A percentile compares a stretch with the other conserved stretches of the same genome.
Conservation (phyloP, 805 yeast genomes). For the Pichia insulana region DNA sequence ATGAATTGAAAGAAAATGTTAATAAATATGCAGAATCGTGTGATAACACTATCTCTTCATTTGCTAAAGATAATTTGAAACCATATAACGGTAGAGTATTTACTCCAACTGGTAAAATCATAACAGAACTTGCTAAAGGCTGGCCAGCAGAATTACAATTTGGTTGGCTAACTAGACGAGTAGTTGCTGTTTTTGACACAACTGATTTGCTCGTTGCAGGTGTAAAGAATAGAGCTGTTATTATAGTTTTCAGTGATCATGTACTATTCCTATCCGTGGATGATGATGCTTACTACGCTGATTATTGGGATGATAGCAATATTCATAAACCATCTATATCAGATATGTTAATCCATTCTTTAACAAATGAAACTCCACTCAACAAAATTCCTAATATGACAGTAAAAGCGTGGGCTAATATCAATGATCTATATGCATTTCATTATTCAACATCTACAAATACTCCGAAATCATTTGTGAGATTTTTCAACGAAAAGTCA, state of each 20-base stretch:
- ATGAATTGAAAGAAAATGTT: constrained; percentile 22
- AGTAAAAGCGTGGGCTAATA: constrained; percentile 60
- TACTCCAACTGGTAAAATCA: constrained; percentile 84
- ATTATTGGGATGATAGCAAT: constrained; percentile 11
- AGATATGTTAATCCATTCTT: constrained; percentile 82
- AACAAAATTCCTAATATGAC: constrained; percentile 54
- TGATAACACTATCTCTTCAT: constrained; percentile 66
- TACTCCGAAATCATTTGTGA: constrained; percentile 14
- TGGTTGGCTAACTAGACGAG: constrained; percentile 83
- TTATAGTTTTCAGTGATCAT: constrained; percentile 76
- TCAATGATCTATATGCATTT: constrained; percentile 46
- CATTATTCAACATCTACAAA: constrained; percentile 28
- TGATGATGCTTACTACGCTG: constrained; percentile 33
- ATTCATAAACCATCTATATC: constrained; percentile 52
- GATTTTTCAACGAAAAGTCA: constrained; percentile 20
- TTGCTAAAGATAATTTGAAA: constrained; percentile 49
- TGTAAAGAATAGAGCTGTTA: constrained; percentile 37
- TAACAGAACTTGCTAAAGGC: constrained; percentile 72
- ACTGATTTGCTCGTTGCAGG: constrained; percentile 21
- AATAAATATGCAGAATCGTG: constrained; percentile 43
- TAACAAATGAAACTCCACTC: constrained; percentile 77
- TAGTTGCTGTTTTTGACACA: constrained; percentile 60
- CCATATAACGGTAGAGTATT: constrained; percentile 61
- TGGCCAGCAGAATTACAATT: constrained; percentile 86
- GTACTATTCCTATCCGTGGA: constrained; percentile 53